Evolutionary conservation across 257 asterid species (phyloP).

Genomic region (Haberlea rhodopensis): DNA sequence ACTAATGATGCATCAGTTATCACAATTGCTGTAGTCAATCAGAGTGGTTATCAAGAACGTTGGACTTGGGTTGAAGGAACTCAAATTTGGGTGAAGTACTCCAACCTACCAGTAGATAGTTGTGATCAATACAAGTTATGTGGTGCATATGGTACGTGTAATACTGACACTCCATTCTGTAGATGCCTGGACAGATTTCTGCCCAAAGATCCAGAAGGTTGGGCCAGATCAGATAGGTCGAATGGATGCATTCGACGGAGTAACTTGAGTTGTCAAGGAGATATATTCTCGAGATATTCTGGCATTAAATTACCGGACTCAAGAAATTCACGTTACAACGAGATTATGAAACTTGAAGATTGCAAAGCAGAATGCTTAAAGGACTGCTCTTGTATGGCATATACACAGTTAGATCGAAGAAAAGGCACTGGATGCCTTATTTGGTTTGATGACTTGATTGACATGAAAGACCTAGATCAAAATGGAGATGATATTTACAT

Average conservation of each 20-base stretch:
- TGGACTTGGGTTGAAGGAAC: conserved; percentile 17
- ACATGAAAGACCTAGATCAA: conserved; percentile 13
- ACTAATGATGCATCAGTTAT: background rate
- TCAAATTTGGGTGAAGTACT: conserved; percentile 15
- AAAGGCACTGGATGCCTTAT: conserved; percentile 26
- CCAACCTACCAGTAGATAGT: conserved; percentile 19
- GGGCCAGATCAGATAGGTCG: conserved; percentile 19
- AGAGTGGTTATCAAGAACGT: conserved; percentile 22
- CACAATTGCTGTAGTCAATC: conserved; percentile 21
- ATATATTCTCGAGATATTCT: conserved; percentile 18
- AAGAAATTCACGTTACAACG: conserved; percentile 7
- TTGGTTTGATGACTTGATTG: conserved; percentile 30
- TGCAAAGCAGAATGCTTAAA: conserved; percentile 20
- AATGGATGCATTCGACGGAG: conserved; percentile 24
- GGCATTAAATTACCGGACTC: conserved; percentile 24
- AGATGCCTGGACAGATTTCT: conserved; percentile 24
- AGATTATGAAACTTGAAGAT: conserved; percentile 22
- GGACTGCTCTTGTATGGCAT: conserved; percentile 28
- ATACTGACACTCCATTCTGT: conserved; percentile 5
- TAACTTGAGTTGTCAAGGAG: conserved; percentile 23
- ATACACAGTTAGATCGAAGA: background rate
- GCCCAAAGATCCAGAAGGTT: conserved; percentile 25
- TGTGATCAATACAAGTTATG: conserved; percentile 26
- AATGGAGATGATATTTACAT: conserved; percentile 24
- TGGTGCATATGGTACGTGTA: conserved; percentile 27